These are phyloP conservation scores for Rubia yunnanensis DNA, from an alignment of 257 asterid genomes.

Conservation along the genomic window DNA sequence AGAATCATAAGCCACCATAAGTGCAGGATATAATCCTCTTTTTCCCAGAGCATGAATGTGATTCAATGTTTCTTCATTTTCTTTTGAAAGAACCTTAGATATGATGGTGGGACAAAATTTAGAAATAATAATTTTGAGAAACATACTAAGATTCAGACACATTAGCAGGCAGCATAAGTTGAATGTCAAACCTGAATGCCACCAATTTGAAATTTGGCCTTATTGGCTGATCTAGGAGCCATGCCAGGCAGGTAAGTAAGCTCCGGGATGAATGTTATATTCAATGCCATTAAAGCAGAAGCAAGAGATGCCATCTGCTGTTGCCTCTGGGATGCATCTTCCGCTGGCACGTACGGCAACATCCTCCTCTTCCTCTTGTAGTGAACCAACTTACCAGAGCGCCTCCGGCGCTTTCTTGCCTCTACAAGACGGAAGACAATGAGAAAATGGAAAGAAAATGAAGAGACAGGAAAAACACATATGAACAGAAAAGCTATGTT, in stretches of 20 bases:
- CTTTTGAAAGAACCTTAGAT: constrained; percentile 58
- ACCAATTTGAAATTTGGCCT: constrained; percentile 51
- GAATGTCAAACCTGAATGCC: constrained; percentile 72
- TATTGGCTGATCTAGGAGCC: constrained; percentile 72
- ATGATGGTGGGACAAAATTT: neutral
- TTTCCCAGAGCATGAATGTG: constrained; percentile 45
- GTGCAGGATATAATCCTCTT: constrained; percentile 76
- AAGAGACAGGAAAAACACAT: neutral
- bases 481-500: neutral
- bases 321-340: constrained; percentile 39
- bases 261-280: constrained; percentile 60
- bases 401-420: constrained; percentile 56
- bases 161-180: neutral
- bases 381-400: constrained; percentile 38
- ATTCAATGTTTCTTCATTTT: constrained; percentile 49
- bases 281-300: constrained; percentile 49
- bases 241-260: constrained; percentile 56
- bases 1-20: constrained; percentile 55
- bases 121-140: neutral
- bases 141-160: neutral
- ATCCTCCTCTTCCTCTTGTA: constrained; percentile 69
- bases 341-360: constrained; percentile 50
- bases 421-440: constrained; percentile 23
- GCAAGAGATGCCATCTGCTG: constrained; percentile 70
- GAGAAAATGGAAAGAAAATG: neutral